Base-by-base conservation (phyloP, 352 stramenopile species). In the Saprolegnia parasitica region DNA sequence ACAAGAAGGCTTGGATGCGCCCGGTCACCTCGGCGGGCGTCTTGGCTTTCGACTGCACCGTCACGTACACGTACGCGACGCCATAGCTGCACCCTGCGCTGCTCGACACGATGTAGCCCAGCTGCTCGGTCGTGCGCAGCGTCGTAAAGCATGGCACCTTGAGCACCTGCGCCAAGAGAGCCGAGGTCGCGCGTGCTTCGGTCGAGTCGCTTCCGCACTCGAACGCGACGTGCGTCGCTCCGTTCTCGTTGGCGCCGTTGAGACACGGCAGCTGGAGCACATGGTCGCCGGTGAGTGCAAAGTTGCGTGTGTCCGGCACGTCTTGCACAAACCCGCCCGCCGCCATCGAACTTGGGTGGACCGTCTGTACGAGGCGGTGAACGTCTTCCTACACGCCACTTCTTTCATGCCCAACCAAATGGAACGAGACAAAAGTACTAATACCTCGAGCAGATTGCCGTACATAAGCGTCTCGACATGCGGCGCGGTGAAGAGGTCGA, bases 41-140 rank as follows among this genome's bases (percentile, higher is more conserved):
- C 16, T 76, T 76, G n/a, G 88, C 78, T 37, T 89, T 81, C 4
- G 85, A 94, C 71, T 96, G 86, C 20, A 93, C 74, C 15, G 91
- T 75, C 35, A 93, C 73, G 24, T 80, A 83, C 64, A 92, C 82
- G 61, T 79, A 87, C 32, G 81, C 73, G 23, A 90, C 75, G 49
- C 80, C 79, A 50, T 86, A 72, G 0, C 75, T 73, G n/a, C 74
- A 35, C 9, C 50, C n/a, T 8, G 49, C 20, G 20, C 58, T 42
- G 39, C 58, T 67, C n/a, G 45, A 90, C 50, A 90, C 82, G 4
- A 78, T 81, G 74, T 90, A 90, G 5, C 83, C 83, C 24, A 90
- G 77, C 61, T 90, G 83, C 56, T 90, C 83, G 40, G 84, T 76
- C 20, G 83, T 90, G 11, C 83, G 78, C 24, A 90, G 68, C 47